These are phyloP conservation scores for Closterium sp. DNA, from an alignment of 139 green algal species.

Conservation along the genomic window DNA sequence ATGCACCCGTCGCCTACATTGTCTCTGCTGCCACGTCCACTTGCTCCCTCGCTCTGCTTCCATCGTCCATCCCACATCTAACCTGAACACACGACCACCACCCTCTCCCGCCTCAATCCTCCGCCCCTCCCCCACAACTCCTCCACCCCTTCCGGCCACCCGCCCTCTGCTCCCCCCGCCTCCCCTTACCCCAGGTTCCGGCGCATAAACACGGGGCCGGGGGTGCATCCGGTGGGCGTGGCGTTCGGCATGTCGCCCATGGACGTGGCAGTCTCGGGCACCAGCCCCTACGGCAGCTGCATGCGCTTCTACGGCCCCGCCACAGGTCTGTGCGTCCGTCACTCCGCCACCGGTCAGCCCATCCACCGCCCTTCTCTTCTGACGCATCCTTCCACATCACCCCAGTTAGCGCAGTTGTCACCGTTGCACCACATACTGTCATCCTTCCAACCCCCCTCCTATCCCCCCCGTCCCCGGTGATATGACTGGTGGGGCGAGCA, in stretches of 20 bases:
- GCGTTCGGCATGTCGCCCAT: slow-evolving; percentile 11
- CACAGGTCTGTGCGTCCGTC: background rate
- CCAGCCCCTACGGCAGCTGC: slow-evolving; percentile 1
- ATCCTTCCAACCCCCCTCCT: too few relatives aligned
- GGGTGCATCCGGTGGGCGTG: slow-evolving; percentile 16
- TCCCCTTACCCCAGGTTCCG: slow-evolving; percentile 23
- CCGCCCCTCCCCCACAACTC: too few relatives aligned
- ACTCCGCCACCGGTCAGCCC: background rate
- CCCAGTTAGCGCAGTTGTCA: too few relatives aligned
- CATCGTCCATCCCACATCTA: background rate
- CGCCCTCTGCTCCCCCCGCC: too few relatives aligned
- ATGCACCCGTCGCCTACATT: too few relatives aligned
- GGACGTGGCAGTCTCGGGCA: background rate
- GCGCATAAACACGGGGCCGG: slow-evolving; percentile 30
- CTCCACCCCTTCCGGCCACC: too few relatives aligned
- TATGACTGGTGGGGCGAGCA: background rate
- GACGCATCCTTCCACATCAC: too few relatives aligned
- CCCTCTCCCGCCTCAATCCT: background rate
- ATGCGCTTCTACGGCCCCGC: slow-evolving; percentile 21
- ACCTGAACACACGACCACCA: background rate
- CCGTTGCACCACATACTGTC: too few relatives aligned
- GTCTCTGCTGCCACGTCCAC: too few relatives aligned
- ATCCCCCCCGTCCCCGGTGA: too few relatives aligned
- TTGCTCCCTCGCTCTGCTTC: too few relatives aligned
- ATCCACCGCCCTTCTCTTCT: background rate